These are phyloP conservation scores for Hymenoscyphus fraxineus DNA, from an alignment of 2,329 filamentous ascomycete species.

Conservation along the genomic window DNA sequence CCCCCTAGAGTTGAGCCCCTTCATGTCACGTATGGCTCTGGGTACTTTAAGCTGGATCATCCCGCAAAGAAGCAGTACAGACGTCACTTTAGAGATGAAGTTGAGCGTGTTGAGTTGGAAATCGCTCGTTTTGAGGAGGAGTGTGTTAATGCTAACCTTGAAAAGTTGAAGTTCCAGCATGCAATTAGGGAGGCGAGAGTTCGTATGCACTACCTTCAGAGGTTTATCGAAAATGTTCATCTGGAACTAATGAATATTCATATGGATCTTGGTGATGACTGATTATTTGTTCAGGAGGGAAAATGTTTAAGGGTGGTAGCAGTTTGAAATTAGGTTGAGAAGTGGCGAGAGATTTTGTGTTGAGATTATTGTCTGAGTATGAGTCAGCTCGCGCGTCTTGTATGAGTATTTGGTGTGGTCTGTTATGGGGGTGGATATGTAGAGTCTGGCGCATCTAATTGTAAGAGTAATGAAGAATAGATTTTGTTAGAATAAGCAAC, in stretches of 20 bases:
- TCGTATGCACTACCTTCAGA: neutral
- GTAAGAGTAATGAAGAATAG: neutral
- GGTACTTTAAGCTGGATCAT: neutral
- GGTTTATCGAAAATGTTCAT: neutral
- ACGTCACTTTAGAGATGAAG: neutral
- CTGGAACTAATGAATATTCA: neutral
- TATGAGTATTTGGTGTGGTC: neutral
- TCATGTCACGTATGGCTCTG: neutral
- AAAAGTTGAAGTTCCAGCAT: neutral
- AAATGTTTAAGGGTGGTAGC: neutral
- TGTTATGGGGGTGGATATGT: neutral
- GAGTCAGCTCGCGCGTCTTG: neutral
- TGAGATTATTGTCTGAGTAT: neutral
- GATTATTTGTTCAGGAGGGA: neutral
- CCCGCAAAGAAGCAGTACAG: conserved; percentile 4
- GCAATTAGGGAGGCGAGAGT: neutral
- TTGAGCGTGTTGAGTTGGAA: neutral
- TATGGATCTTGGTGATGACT: neutral
- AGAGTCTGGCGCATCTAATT: neutral
- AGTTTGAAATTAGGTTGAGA: neutral
- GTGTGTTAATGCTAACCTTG: neutral
- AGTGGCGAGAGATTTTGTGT: neutral
- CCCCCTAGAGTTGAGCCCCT: neutral
- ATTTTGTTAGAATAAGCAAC: neutral
- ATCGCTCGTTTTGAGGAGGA: neutral